These are phyloP conservation scores for Cryptococcus neoformans DNA, from an alignment of 1,284 basidiomycete genomes.

Conservation along the genomic window DNA sequence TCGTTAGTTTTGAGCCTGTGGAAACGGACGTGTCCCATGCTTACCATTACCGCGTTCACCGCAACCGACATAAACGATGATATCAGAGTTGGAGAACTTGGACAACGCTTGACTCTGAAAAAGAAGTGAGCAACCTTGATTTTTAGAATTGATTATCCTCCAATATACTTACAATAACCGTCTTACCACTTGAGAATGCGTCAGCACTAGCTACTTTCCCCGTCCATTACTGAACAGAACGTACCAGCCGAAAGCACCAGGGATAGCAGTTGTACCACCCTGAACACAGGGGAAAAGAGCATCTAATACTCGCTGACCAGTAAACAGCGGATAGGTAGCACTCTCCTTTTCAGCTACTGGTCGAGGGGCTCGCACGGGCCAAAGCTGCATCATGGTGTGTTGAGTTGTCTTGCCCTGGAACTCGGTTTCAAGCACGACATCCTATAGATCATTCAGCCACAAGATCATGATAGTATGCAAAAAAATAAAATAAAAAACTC, in stretches of 20 bases:
- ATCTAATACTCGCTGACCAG: constrained; percentile 96
- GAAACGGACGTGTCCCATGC: background rate
- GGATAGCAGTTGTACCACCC: constrained; percentile 98
- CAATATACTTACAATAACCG: constrained; percentile 72
- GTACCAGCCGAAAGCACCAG: constrained; percentile 88
- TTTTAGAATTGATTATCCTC: background rate
- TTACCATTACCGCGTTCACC: constrained; percentile 90
- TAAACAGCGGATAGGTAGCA: constrained; percentile 87
- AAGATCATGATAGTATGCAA: background rate
- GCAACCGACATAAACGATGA: constrained; percentile 98
- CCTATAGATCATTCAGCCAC: constrained; percentile 54
- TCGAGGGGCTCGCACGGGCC: constrained; percentile 97
- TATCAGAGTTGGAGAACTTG: constrained; percentile 99
- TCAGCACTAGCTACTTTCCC: background rate
- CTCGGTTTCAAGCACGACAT: constrained; percentile 94
- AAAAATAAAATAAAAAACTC: constrained; percentile 43
- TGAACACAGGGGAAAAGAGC: constrained; percentile 99
- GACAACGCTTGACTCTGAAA: constrained; percentile 74
- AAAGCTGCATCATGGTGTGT: constrained; percentile 96
- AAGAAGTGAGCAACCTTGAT: background rate
- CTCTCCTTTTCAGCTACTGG: constrained; percentile 93
- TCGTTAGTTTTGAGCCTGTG: background rate
- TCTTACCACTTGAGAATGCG: constrained; percentile 63
- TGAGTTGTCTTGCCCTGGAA: constrained; percentile 93
- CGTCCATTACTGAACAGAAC: background rate